Evolutionary conservation across 2,329 filamentous ascomycete species (phyloP).

Genomic region (Aspergillus awamori): DNA sequence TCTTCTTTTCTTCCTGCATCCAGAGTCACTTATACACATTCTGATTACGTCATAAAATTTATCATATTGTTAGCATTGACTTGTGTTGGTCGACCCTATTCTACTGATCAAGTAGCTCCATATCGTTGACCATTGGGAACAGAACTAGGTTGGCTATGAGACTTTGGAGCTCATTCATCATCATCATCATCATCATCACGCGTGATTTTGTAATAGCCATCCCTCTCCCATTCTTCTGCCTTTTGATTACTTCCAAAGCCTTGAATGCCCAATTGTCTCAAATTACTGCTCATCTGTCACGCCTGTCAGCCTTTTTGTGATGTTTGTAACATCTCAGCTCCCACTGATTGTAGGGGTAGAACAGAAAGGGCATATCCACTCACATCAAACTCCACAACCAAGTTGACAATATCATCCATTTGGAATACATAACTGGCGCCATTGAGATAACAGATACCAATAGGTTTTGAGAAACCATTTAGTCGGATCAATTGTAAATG

Average conservation of each 20-base stretch:
- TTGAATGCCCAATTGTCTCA: background rate
- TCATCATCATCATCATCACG: too few relatives aligned
- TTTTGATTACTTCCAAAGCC: background rate
- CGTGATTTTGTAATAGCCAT: background rate
- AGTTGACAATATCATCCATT: background rate
- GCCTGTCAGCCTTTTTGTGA: background rate
- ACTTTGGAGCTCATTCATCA: too few relatives aligned
- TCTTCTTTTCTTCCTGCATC: too few relatives aligned
- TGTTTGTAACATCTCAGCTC: background rate
- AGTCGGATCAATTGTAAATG: background rate
- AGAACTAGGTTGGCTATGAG: too few relatives aligned
- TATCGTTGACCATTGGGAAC: too few relatives aligned
- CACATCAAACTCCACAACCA: background rate
- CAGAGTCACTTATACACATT: too few relatives aligned
- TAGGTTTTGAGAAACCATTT: background rate
- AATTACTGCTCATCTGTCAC: background rate
- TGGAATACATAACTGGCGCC: background rate
- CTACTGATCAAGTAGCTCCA: too few relatives aligned
- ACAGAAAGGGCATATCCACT: background rate
- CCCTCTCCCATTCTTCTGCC: background rate
- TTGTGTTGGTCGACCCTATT: too few relatives aligned
- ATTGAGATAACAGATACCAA: background rate
- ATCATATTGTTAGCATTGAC: too few relatives aligned
- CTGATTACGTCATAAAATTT: too few relatives aligned
- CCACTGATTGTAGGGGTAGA: too few relatives aligned